Evolutionary conservation across 257 asterid genomes (phyloP), one percentile per base, ranked within the genome.

Genomic region (Solanum boliviense): DNA sequence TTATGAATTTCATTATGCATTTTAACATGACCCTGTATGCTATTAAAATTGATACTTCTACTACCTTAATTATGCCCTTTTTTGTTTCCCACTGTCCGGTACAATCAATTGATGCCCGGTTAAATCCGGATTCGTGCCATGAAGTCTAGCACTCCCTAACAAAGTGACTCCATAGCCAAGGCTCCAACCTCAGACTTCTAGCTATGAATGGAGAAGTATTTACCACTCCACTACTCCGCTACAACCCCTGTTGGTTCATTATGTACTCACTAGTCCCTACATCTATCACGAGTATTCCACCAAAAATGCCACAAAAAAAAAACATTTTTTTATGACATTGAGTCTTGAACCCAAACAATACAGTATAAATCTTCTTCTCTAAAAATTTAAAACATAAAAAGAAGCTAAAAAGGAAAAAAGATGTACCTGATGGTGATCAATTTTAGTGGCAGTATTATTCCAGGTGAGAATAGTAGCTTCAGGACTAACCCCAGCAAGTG

Each of bases 401-500:
- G n/a, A 16, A 71, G 39, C 78, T 16, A 20, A 31, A 35, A 41
- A 35, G 35, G 3, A 86, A 48, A 36, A 39, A 10, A 41, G 56
- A 31, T 32, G 5, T 34, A 92, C 94, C 98, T 97, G 99, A 89
- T 95, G 99, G 90, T 97, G 99, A 15, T 95, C 93, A 91, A 95
- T 97, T 58, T 89, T 88, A 58, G 95, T 11, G 88, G 98, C 99
- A 58, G 98, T 94, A 93, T 97, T 97, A 88, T 93, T n/a, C 96
- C 98, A 97, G 60, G 97, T 93, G 70, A 97, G 94, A 67, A 95
- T 62, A 60, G 99, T 96, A n/a, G 84, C 90, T 89, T 97, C 99
- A 18, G 99, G 98, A 58, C 91, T 35, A 84, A 93, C 65, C 10
- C 98, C 99, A 89, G 98, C 95, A 46, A 97, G 90, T 20, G 98